Base-by-base conservation (phyloP, 768 basidiomycete genomes). In the Mycena filopes region DNA sequence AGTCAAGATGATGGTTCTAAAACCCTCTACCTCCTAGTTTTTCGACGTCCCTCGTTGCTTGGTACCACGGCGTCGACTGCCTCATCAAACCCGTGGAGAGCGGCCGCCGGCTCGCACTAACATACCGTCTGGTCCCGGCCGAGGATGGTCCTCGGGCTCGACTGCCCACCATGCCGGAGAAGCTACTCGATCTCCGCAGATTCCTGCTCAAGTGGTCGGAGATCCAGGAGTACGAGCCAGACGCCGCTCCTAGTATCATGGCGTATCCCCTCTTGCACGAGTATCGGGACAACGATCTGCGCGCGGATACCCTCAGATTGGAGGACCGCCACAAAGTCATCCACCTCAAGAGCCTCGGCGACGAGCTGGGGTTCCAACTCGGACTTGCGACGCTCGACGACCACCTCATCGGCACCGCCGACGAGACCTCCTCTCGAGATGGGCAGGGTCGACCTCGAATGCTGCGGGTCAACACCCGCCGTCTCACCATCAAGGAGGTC, bases 41-140 rank as follows among this genome's bases (percentile, higher is more conserved):
- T 41, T 69, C 68, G 56, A 69, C 68, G 25, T 69, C 68, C 4
- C 48, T 69, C 42, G 51, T 69, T 2, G 55, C 64, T 3, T 69
- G 68, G 68, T 66, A 69, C 25, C 68, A 69, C 21, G 68, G 64
- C 4, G 64, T 69, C 31, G 68, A 69, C 38, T 69, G 68, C 41
- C 15, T 46, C 3, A 63, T 69, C 63, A 69, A 65, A 36, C 63
- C 64, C 9, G 55, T 69, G 10, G 68, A 65, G 28, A 55, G 64
- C 5, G 68, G 68, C n/a, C 68, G 68, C n/a, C 68, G 68, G 16
- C 63, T 69, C 40, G 68, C 68, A 2, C 48, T 69, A 3, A 63
- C 64, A 3, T 69, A 69, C 23, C 60, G 53, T 45, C 55, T 69
- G 4, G 38, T 69, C 33, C 50, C 47, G 16, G 49, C 49, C 21